A percentile compares a stretch with the other conserved stretches of the same genome.
These are phyloP conservation scores for Macrophomina tecta DNA, from an alignment of 2,329 filamentous ascomycete genomes.

Conservation along the genomic window DNA sequence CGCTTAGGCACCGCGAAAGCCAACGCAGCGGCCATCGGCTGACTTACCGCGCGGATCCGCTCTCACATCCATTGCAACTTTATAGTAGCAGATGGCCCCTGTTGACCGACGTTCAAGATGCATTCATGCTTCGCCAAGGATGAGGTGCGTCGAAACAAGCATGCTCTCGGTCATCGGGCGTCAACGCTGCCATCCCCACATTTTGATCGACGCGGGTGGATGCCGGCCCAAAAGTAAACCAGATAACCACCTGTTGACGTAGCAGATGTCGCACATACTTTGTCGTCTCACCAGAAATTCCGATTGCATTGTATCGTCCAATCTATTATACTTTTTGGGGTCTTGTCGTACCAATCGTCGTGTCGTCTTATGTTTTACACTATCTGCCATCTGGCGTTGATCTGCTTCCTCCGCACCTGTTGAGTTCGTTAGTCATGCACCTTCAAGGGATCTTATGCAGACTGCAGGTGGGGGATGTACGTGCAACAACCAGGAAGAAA, in stretches of 20 bases:
- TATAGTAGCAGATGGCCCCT: background rate
- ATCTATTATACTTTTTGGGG: conserved; percentile 23
- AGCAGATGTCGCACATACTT: conserved; percentile 1
- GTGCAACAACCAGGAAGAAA: background rate
- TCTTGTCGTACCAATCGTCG: conserved; percentile 15
- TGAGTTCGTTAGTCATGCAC: conserved; percentile 28
- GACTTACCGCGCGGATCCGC: conserved; percentile 11
- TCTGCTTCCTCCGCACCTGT: conserved; percentile 67
- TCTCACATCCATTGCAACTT: background rate
- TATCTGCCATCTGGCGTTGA: conserved; percentile 68
- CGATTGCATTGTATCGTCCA: conserved; percentile 6
- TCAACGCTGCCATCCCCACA: conserved; percentile 12
- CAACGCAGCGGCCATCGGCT: background rate
- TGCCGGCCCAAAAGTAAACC: conserved; percentile 1
- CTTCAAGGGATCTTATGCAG: background rate
- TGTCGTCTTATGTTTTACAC: conserved; percentile 14
- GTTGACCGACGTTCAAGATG: background rate
- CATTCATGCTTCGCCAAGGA: background rate
- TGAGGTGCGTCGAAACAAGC: conserved; percentile 9
- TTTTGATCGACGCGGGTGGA: conserved; percentile 13
- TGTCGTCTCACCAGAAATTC: conserved; percentile 3
- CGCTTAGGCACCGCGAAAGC: background rate
- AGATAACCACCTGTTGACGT: background rate
- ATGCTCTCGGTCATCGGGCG: background rate
- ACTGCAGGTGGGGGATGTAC: conserved; percentile 33